These are phyloP conservation scores for Botrytis galanthina DNA, from an alignment of 2,329 filamentous ascomycete species.

Conservation along the genomic window DNA sequence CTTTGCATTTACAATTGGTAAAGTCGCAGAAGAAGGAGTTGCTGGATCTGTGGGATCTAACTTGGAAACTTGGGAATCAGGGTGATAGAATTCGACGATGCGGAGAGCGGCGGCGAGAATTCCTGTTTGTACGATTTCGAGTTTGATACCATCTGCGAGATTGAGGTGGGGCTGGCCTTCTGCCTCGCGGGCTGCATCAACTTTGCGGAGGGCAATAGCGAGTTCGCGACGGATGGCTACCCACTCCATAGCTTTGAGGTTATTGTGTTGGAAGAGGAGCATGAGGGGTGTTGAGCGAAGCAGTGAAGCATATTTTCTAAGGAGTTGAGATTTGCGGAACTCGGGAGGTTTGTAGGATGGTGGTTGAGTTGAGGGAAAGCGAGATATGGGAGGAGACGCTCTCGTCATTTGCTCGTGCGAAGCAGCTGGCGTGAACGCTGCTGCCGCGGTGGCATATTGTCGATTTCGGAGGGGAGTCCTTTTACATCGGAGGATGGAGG, in stretches of 20 bases:
- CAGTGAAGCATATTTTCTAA: conserved; percentile 69
- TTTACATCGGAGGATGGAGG: conserved; percentile 39
- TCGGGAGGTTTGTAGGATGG: conserved; percentile 84
- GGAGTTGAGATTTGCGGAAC: conserved; percentile 85
- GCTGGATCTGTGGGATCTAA: conserved; percentile 28
- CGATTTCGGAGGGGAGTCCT: conserved; percentile 40
- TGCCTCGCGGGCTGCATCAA: conserved; percentile 55
- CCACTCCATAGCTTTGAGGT: conserved; percentile 67
- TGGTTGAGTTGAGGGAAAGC: conserved; percentile 68
- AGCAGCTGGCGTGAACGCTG: conserved; percentile 48
- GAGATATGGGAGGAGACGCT: conserved; percentile 39
- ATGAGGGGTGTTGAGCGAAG: conserved; percentile 69
- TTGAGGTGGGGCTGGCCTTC: conserved; percentile 45
- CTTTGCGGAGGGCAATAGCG: conserved; percentile 55
- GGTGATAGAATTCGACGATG: conserved; percentile 79
- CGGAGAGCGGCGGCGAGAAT: conserved; percentile 85
- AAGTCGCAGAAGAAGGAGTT: conserved; percentile 28
- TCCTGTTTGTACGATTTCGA: conserved; percentile 84
- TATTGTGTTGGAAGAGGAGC: conserved; percentile 73
- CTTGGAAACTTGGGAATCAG: conserved; percentile 40
- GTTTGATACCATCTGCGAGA: conserved; percentile 62
- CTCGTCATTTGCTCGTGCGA: conserved; percentile 49
- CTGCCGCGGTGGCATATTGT: conserved; percentile 51
- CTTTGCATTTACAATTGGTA: conserved; percentile 24
- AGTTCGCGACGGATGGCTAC: conserved; percentile 64